Percentiles rank a stretch among this genome's conserved stretches.
phyloP scores from a whole-genome alignment of 2,329 filamentous ascomycete genomes.

The Cercospora nicotianae region DNA sequence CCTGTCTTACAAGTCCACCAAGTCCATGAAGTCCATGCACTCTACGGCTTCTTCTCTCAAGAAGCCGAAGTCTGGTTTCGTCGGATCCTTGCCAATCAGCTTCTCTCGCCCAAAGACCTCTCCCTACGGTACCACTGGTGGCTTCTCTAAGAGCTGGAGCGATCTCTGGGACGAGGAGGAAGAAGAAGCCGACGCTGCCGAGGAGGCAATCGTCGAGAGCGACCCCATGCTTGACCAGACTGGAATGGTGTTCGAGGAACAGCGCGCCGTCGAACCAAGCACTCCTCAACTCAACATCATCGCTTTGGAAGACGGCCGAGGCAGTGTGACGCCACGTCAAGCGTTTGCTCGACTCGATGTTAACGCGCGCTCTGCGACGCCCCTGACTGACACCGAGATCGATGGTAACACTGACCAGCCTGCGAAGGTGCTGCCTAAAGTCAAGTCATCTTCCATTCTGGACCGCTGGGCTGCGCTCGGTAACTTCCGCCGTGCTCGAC shows the following conservation, averaged over 20 bases:
- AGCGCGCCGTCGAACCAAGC: slow-evolving; percentile 56
- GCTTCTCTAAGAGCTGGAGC: slow-evolving; percentile 97
- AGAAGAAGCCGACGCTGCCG: slow-evolving; percentile 59
- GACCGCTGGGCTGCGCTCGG: slow-evolving; percentile 92
- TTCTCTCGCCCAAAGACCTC: slow-evolving; percentile 62
- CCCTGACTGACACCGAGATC: slow-evolving; percentile 20
- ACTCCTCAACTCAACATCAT: slow-evolving; percentile 46
- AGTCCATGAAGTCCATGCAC: slow-evolving; percentile 38
- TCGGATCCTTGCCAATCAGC: slow-evolving; percentile 69
- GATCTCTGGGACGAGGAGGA: slow-evolving; percentile 98
- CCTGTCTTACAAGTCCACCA: slow-evolving; percentile 74
- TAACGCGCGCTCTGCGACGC: slow-evolving; percentile 45
- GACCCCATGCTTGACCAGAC: slow-evolving; percentile 35
- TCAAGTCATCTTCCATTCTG: slow-evolving; percentile 49
- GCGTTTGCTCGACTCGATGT: slow-evolving; percentile 57
- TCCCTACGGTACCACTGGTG: slow-evolving; percentile 36
- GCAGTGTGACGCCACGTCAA: slow-evolving; percentile 52
- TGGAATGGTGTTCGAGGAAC: slow-evolving; percentile 40
- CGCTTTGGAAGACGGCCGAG: slow-evolving; percentile 50
- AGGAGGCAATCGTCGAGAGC: slow-evolving; percentile 37
- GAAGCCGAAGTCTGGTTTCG: slow-evolving; percentile 71
- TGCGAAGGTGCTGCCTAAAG: slow-evolving; percentile 65
- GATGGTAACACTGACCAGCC: slow-evolving; percentile 32
- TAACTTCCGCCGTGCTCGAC: slow-evolving; percentile 72
- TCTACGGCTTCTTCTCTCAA: slow-evolving; percentile 48